phyloP scores from a whole-genome alignment of 345 rosid genomes.

The Erucastrum elatum region DNA sequence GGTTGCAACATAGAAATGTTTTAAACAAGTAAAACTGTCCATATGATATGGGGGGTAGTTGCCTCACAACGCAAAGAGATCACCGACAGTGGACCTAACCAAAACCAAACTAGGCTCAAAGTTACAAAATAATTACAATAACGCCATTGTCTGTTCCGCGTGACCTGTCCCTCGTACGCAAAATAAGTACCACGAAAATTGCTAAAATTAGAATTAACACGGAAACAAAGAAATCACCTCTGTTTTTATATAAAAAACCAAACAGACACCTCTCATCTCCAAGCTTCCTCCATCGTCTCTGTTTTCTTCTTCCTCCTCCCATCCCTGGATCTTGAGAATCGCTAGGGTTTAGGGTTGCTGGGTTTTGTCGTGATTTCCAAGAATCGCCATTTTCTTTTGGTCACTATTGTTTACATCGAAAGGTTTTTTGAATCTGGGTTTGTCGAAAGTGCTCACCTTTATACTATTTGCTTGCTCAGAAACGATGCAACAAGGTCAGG shows the following conservation, averaged over 20 bases:
- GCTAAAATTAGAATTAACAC: conserved; percentile 21
- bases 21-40: conserved; percentile 18
- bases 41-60: conserved; percentile 18
- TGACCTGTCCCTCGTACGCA: conserved; percentile 36
- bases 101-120: conserved; percentile 1
- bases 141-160: conserved; percentile 15
- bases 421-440: conserved; percentile 4
- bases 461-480: conserved; percentile 25
- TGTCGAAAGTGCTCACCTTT: conserved; percentile 14
- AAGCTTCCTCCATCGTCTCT: background rate
- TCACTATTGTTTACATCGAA: background rate
- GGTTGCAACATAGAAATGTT: conserved; percentile 28
- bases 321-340: conserved; percentile 28
- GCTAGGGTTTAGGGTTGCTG: background rate
- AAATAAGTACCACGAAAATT: conserved; percentile 41
- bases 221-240: background rate
- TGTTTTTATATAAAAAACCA: background rate
- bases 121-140: background rate
- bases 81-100: conserved; percentile 38
- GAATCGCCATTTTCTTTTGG: background rate
- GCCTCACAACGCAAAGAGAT: conserved; percentile 35
- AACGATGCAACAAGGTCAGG: conserved; percentile 48
- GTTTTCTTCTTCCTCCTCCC: conserved; percentile 11
- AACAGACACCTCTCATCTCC: conserved; percentile 9
- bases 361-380: background rate